Evolutionary conservation across 805 yeast genomes (phyloP).

Genomic region (Wickerhamiella siamensis): DNA sequence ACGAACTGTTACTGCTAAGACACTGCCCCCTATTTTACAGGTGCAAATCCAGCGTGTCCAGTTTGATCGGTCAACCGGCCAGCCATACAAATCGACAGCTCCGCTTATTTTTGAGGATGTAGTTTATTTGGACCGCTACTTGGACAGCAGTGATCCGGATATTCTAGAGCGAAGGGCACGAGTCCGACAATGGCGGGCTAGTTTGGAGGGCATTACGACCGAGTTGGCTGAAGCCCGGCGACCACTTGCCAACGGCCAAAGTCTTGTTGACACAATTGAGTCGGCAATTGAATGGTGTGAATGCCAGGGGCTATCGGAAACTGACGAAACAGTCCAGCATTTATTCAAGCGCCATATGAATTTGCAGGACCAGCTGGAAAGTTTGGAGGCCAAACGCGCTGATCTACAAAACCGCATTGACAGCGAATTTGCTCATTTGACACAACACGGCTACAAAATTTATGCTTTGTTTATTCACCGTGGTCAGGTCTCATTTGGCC

Average conservation of each 20-base stretch:
- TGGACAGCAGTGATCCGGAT: constrained; percentile 40
- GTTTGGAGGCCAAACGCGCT: constrained; percentile 30
- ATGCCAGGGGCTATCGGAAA: constrained; percentile 16
- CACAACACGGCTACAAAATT: constrained; percentile 57
- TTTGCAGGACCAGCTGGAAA: constrained; percentile 32
- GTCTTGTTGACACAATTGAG: constrained; percentile 37
- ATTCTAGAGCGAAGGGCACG: constrained; percentile 41
- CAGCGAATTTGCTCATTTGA: constrained; percentile 47
- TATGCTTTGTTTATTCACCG: constrained; percentile 91
- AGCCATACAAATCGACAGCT: constrained; percentile 69
- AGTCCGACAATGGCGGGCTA: constrained; percentile 43
- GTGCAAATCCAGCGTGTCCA: constrained; percentile 90
- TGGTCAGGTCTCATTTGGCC: constrained; percentile 94
- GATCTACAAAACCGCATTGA: constrained; percentile 37
- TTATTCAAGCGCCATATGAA: constrained; percentile 34
- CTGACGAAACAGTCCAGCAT: constrained; percentile 33
- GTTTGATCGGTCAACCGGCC: constrained; percentile 57
- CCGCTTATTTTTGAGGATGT: constrained; percentile 69
- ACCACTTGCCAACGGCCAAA: constrained; percentile 27
- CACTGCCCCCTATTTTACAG: constrained; percentile 71
- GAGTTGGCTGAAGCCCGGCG: constrained; percentile 12
- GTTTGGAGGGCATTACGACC: constrained; percentile 2
- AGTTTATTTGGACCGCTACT: constrained; percentile 75
- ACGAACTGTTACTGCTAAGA: constrained; percentile 54
- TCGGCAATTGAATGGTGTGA: constrained; percentile 19